phyloP scores from a whole-genome alignment of 164 flowering plant genomes.

The Cinnamomum micranthum region DNA sequence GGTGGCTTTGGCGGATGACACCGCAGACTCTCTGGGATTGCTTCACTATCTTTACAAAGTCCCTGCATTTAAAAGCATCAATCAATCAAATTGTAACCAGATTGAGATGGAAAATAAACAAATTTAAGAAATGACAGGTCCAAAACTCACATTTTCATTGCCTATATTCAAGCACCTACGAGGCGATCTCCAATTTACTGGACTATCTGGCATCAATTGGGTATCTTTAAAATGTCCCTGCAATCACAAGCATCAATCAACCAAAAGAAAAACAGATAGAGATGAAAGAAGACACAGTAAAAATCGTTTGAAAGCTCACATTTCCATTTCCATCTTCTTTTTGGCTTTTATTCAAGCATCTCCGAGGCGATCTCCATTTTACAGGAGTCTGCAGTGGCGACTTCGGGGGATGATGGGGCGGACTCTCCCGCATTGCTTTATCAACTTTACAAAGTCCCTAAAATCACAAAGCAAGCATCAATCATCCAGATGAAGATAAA shows the following conservation, averaged over 20 bases:
- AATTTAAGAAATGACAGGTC: no score
- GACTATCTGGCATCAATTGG: neutral
- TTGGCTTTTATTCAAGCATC: slow-evolving; percentile 15
- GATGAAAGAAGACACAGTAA: neutral
- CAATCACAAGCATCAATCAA: neutral
- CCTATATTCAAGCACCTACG: neutral
- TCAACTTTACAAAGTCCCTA: neutral
- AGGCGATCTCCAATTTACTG: slow-evolving; percentile 1
- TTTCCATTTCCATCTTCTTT: neutral
- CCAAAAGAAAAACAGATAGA: neutral
- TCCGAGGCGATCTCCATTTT: slow-evolving; percentile 64
- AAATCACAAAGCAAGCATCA: neutral
- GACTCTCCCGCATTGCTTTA: neutral
- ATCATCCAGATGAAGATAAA: neutral
- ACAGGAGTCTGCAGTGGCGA: slow-evolving; percentile 12
- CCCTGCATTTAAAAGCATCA: neutral
- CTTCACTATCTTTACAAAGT: neutral
- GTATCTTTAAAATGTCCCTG: slow-evolving; percentile 31
- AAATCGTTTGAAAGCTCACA: slow-evolving; percentile 25
- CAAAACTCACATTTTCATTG: neutral
- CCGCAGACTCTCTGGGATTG: neutral
- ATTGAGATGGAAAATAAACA: slow-evolving; percentile 13
- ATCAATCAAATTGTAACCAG: neutral
- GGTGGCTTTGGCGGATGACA: neutral
- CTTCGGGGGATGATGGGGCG: neutral